Evolutionary conservation across 75 land plant species (phyloP).

Genomic region (Pinus tabuliformis): DNA sequence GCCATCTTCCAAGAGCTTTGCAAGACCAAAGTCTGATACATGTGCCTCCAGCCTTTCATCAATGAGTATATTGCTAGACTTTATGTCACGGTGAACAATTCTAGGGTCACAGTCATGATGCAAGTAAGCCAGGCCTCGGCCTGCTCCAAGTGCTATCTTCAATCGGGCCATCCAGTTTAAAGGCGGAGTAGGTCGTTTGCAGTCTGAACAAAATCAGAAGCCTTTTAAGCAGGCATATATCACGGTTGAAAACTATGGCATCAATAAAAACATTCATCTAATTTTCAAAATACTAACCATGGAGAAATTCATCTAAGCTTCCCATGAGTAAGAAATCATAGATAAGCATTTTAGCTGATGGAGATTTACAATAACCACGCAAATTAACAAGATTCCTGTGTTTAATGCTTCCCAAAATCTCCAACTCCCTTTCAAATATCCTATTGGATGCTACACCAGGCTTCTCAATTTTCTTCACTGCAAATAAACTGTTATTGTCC

Average conservation of each 20-base stretch:
- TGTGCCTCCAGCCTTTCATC: constrained; percentile 85
- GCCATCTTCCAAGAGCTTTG: constrained; percentile 81
- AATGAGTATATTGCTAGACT: constrained; percentile 88
- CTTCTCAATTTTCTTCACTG: constrained; percentile 81
- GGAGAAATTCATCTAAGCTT: constrained; percentile 73
- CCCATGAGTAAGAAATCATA: constrained; percentile 83
- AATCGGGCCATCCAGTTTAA: constrained; percentile 76
- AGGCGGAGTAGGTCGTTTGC: constrained; percentile 27
- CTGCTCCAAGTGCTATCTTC: constrained; percentile 81
- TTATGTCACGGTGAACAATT: constrained; percentile 87
- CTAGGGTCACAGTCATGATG: constrained; percentile 90
- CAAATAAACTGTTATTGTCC: constrained; percentile 84
- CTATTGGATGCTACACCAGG: constrained; percentile 57
- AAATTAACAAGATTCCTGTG: constrained; percentile 94
- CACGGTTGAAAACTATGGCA: background rate
- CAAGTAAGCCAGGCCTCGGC: constrained; percentile 80
- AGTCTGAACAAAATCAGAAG: constrained; percentile 11
- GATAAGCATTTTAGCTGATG: constrained; percentile 77
- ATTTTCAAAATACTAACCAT: constrained; percentile 46
- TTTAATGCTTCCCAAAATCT: constrained; percentile 86
- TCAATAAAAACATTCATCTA: background rate
- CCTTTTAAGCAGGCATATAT: background rate
- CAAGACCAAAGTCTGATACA: constrained; percentile 96
- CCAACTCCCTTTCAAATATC: constrained; percentile 83
- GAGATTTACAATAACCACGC: constrained; percentile 80